Percentiles rank a stretch among this genome's conserved stretches.
phyloP scores from a whole-genome alignment of 805 yeast species.

The Grigorovia transvaalensis region DNA sequence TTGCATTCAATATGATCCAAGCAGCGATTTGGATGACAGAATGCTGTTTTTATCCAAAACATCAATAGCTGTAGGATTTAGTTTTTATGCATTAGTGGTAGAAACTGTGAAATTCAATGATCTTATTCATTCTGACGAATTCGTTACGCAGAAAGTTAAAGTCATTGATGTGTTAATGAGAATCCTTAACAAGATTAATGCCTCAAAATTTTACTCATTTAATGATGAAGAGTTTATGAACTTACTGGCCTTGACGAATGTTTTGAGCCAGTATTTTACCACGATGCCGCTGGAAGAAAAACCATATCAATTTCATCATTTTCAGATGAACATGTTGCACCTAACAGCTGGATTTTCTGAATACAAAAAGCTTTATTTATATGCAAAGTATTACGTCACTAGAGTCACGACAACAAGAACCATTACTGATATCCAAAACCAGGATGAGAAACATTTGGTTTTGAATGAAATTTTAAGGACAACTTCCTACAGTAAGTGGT shows the following conservation, averaged over 20 bases:
- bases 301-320: conserved; percentile 3
- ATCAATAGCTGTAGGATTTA: background rate
- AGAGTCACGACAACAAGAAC: background rate
- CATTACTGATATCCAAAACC: background rate
- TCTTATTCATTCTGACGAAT: background rate
- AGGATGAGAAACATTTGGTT: background rate
- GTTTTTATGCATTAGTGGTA: background rate
- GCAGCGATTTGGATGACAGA: conserved; percentile 8
- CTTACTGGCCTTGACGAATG: background rate
- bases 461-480: background rate
- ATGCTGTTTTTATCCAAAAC: conserved; percentile 7
- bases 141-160: conserved; percentile 1
- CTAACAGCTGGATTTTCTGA: conserved; percentile 19
- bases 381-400: background rate
- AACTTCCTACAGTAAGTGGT: background rate
- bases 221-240: conserved; percentile 12
- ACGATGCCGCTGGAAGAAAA: background rate
- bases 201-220: conserved; percentile 11
- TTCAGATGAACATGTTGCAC: conserved; percentile 8
- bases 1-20: conserved; percentile 3
- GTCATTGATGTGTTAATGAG: conserved; percentile 8
- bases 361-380: background rate
- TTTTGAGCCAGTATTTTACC: background rate
- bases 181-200: conserved; percentile 10
- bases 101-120: background rate